Conservation (phyloP, 352 stramenopile genomes). For the Hyaloperonospora arabidopsidis region DNA sequence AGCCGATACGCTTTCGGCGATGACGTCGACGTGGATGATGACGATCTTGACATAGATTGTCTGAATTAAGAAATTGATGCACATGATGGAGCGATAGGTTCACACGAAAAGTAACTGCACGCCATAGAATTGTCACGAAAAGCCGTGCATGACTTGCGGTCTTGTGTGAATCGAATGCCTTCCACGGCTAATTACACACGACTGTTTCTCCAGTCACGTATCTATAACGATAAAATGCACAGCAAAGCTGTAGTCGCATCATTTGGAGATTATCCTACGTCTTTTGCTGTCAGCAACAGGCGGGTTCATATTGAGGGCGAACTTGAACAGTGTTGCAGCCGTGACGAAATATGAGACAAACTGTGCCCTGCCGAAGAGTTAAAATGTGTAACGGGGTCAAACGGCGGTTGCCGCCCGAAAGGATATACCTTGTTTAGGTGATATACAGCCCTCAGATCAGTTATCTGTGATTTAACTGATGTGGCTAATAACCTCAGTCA, state of each 20-base stretch:
- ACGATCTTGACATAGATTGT: slow-evolving; percentile 40
- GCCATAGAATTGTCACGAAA: slow-evolving; percentile 20
- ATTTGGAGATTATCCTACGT: slow-evolving; percentile 25
- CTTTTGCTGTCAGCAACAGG: slow-evolving; percentile 11
- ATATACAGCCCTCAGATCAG: no score
- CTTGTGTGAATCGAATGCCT: slow-evolving; percentile 11
- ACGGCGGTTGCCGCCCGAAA: no score
- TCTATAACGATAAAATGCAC: slow-evolving; percentile 26
- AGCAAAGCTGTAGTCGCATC: slow-evolving; percentile 26
- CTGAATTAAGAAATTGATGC: slow-evolving; percentile 8
- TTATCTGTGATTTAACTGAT: no score
- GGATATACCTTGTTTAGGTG: no score
- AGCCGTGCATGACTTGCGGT: slow-evolving; percentile 23
- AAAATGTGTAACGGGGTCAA: no score
- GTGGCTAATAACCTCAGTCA: no score
- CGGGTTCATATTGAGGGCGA: slow-evolving; percentile 11
- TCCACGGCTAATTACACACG: slow-evolving; percentile 29
- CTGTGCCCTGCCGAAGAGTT: slow-evolving; percentile 15
- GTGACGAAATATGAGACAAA: slow-evolving; percentile 12
- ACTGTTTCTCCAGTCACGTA: slow-evolving; percentile 41
- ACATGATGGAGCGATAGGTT: slow-evolving; percentile 6
- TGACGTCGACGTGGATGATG: slow-evolving; percentile 60
- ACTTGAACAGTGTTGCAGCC: slow-evolving; percentile 5
- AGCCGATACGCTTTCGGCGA: slow-evolving; percentile 76
- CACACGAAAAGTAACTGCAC: slow-evolving; percentile 12